A percentile compares a stretch with the other conserved stretches of the same genome.
These are phyloP conservation scores for Candida caryicola DNA, from an alignment of 805 yeast genomes.

Conservation along the genomic window DNA sequence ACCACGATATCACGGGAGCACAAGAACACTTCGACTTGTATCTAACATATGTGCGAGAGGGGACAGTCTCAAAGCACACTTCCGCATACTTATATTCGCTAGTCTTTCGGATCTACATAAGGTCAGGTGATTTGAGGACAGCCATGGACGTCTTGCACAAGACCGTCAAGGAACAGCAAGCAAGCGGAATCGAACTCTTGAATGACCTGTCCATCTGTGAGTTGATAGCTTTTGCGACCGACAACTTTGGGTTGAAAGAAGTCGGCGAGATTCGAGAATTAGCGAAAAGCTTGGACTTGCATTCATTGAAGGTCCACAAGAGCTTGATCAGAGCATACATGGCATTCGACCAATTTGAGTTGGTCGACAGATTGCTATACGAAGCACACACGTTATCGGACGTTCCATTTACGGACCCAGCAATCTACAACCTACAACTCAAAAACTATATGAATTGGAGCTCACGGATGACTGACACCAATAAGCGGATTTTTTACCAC, in stretches of 20 bases:
- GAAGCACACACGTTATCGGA: slow-evolving; percentile 30
- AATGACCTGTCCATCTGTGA: slow-evolving; percentile 14
- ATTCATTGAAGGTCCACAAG: slow-evolving; percentile 25
- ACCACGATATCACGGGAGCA: slow-evolving; percentile 36
- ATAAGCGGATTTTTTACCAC: slow-evolving; percentile 7
- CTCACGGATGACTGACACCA: slow-evolving; percentile 9
- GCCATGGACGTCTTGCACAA: slow-evolving; percentile 27
- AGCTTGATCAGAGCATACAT: slow-evolving; percentile 29
- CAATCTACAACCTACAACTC: slow-evolving; percentile 26
- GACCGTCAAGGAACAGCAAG: slow-evolving; percentile 18
- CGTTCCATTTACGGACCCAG: slow-evolving; percentile 29
- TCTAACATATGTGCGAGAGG: slow-evolving; percentile 16
- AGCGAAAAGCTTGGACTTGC: slow-evolving; percentile 16
- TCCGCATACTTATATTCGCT: slow-evolving; percentile 25
- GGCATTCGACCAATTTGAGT: slow-evolving; percentile 26
- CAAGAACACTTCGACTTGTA: slow-evolving; percentile 27
- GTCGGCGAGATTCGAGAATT: slow-evolving; percentile 15
- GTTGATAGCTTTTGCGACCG: slow-evolving; percentile 21
- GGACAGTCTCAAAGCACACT: slow-evolving; percentile 13
- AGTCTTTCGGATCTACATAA: slow-evolving; percentile 25
- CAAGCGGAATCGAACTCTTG: slow-evolving; percentile 14
- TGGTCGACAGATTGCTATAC: slow-evolving; percentile 30
- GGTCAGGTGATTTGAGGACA: slow-evolving; percentile 21
- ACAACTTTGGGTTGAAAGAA: slow-evolving; percentile 19
- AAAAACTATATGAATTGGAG: slow-evolving; percentile 32